Percentiles rank a stretch among this genome's conserved stretches.
These are phyloP conservation scores for Musa schizocarpa DNA, from an alignment of 176 grass and related monocot species.

Conservation along the genomic window DNA sequence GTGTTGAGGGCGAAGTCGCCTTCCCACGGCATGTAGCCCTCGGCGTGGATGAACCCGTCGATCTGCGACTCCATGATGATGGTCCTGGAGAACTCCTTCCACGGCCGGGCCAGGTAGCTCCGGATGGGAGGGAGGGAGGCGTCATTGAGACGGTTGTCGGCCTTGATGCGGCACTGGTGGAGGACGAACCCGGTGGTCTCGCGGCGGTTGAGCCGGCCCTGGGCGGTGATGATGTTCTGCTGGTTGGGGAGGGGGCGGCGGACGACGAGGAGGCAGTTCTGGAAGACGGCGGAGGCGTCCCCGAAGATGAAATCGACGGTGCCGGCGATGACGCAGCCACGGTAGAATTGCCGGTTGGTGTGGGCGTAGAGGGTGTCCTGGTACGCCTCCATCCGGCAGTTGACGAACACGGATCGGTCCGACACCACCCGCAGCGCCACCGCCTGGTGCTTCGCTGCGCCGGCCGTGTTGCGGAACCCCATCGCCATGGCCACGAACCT, in stretches of 20 bases:
- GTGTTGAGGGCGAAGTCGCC: conserved; percentile 33
- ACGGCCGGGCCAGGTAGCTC: conserved; percentile 57
- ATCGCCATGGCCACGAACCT: conserved; percentile 51
- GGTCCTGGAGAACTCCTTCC: conserved; percentile 61
- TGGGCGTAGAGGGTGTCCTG: conserved; percentile 87
- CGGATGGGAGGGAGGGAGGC: background rate
- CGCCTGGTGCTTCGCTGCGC: conserved; percentile 51
- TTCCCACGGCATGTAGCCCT: conserved; percentile 69
- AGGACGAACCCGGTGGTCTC: conserved; percentile 80
- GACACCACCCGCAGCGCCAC: conserved; percentile 63
- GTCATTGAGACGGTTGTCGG: conserved; percentile 27
- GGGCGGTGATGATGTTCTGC: conserved; percentile 59
- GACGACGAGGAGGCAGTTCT: conserved; percentile 60
- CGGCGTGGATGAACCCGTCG: conserved; percentile 41
- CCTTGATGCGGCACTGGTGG: conserved; percentile 48
- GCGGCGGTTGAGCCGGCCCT: conserved; percentile 48
- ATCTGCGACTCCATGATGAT: conserved; percentile 65
- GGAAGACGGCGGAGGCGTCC: conserved; percentile 70
- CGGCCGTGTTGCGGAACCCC: conserved; percentile 73
- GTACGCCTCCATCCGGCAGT: conserved; percentile 79
- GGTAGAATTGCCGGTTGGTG: conserved; percentile 77
- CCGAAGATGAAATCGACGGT: conserved; percentile 90
- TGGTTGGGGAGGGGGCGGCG: conserved; percentile 43
- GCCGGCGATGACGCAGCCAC: conserved; percentile 74
- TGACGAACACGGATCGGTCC: conserved; percentile 61